These are phyloP conservation scores for Scedosporium apiospermum DNA, from an alignment of 2,329 filamentous ascomycete genomes.

Conservation along the genomic window DNA sequence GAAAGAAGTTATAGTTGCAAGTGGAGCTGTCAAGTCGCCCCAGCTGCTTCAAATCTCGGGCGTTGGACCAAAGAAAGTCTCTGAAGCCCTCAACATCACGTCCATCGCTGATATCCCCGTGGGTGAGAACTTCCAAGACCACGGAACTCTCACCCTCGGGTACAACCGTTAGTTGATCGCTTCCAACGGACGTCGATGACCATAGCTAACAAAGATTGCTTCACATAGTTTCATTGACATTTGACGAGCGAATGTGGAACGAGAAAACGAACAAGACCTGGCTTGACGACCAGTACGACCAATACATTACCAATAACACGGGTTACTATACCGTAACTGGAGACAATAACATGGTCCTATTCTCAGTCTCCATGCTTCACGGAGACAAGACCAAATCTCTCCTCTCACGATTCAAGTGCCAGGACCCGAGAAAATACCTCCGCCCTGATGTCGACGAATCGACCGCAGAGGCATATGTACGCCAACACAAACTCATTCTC, in stretches of 20 bases:
- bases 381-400: conserved; percentile 17
- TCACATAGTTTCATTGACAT: neutral
- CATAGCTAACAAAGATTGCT: neutral
- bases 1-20: conserved; percentile 39
- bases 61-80: conserved; percentile 30
- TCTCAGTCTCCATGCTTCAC: conserved; percentile 8
- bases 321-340: conserved; percentile 6
- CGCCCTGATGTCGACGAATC: conserved; percentile 19
- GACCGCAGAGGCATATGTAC: conserved; percentile 23
- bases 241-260: neutral
- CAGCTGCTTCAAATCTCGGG: conserved; percentile 42
- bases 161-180: neutral
- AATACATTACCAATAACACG: conserved; percentile 12
- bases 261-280: neutral
- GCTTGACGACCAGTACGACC: conserved; percentile 6
- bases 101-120: conserved; percentile 41
- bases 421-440: conserved; percentile 22
- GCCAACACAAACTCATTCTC: conserved; percentile 26
- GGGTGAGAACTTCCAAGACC: conserved; percentile 51
- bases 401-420: conserved; percentile 15
- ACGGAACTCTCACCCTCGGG: conserved; percentile 13
- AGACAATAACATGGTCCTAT: conserved; percentile 10
- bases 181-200: too few species aligned
- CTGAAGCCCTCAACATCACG: conserved; percentile 31
- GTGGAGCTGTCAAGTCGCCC: conserved; percentile 40